Base-by-base conservation (phyloP, 352 stramenopile genomes). In the Phytophthora fragariaefolia region DNA sequence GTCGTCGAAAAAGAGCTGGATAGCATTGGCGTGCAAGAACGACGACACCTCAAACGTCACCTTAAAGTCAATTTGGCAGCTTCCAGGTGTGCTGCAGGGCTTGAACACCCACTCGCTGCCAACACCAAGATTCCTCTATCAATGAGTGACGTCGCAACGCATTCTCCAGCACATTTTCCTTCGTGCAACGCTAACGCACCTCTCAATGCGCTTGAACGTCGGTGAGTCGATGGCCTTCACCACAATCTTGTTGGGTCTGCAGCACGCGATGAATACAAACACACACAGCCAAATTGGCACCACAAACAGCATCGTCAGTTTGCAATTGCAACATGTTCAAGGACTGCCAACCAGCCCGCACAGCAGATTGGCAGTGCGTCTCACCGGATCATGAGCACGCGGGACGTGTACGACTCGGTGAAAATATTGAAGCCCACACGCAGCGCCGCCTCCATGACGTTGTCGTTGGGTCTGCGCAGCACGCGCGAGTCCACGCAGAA, bases 201-300 rank as follows among this genome's bases (percentile, higher is more conserved):
- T 95, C 40, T 95, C 87, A 63, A 95, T 93, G 48, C 83, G 83
- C 70, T 95, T 95, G 63, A 95, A 95, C 27, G 85, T 95, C 9
- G 87, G 87, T 24, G 87, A 95, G 42, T 95, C 82, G 38, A 95
- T 91, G 15, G 87, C 82, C 55, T 89, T 91, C 57, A 82, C 82
- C 43, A 76, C 76, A 55, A 95, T 84, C 50, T 91, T 92, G 51
- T 87, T 74, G 6, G 87, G 87, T 55, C 79, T 90, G 53, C 12
- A 63, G 42, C 22, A 45, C 10, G 18, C 20, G 28, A n/a, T 20
- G 22, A 36, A 34, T 8, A 54, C 12, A 9, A 52, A 50, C 12
- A 17, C 23, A 26, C 18, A 52, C 17, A 7, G 0, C 15, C 59
- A 17, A 55, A 49, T 42, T 40, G 36, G 6, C 17, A 22, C 3